Percentiles rank a stretch among this genome's conserved stretches.
Conservation (phyloP, 352 stramenopile genomes). For the Phytophthora pistaciae region DNA sequence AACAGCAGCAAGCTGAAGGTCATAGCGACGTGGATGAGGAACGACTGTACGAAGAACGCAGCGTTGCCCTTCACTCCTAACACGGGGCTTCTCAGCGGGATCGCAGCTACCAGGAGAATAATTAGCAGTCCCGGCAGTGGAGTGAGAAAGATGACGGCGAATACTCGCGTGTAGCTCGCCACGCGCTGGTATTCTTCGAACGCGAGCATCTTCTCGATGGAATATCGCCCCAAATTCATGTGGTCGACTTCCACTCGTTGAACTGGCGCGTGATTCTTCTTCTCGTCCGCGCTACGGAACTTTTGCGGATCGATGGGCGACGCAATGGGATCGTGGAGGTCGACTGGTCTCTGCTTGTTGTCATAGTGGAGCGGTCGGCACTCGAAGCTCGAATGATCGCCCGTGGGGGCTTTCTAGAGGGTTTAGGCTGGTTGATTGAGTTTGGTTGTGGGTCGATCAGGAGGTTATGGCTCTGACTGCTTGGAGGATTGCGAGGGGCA, state of each 20-base stretch:
- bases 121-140: slow-evolving; percentile 5
- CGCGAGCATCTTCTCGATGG: slow-evolving; percentile 38
- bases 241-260: slow-evolving; percentile 39
- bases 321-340: not conserved
- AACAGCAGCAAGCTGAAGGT: slow-evolving; percentile 14
- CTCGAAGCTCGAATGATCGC: not conserved
- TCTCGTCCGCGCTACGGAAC: not conserved
- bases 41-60: slow-evolving; percentile 20
- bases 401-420: not conserved
- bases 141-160: slow-evolving; percentile 21
- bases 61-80: not conserved
- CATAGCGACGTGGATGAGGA: not conserved
- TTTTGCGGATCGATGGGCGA: slow-evolving; percentile 7
- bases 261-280: slow-evolving; percentile 3
- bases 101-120: slow-evolving; percentile 5
- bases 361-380: not conserved
- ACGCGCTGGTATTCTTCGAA: slow-evolving; percentile 33
- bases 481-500: not conserved
- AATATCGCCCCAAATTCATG: slow-evolving; percentile 39
- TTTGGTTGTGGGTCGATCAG: not conserved
- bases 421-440: not conserved
- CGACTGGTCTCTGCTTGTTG: not conserved
- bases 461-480: not conserved
- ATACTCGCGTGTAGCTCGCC: slow-evolving; percentile 9
- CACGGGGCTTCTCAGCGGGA: slow-evolving; percentile 14